These are phyloP conservation scores for Rhodosporidiobolus sp. DNA, from an alignment of 768 basidiomycete genomes.

Conservation along the genomic window DNA sequence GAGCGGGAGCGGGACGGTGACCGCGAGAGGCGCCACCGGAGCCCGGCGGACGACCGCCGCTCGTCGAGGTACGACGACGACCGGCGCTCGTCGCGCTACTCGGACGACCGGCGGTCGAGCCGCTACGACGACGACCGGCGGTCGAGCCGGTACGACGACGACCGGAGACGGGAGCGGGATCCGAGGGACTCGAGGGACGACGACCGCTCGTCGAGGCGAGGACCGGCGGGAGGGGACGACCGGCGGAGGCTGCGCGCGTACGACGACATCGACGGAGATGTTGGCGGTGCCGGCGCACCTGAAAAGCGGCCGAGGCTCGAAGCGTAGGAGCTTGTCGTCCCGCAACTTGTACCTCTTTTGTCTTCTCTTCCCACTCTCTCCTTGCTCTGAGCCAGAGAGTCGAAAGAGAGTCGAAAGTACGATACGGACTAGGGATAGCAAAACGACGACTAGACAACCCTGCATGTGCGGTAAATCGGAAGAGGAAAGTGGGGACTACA, in stretches of 20 bases:
- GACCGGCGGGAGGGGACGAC: background rate
- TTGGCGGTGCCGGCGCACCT: background rate
- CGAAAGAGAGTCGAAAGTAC: too few relatives aligned
- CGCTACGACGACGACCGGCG: background rate
- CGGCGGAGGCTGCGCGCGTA: conserved; percentile 12
- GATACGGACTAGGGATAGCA: too few relatives aligned
- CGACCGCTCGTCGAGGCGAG: conserved; percentile 1
- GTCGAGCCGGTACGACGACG: conserved; percentile 15
- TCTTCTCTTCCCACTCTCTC: too few relatives aligned
- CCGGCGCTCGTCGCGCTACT: background rate
- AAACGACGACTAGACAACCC: too few relatives aligned
- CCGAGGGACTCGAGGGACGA: conserved; percentile 11
- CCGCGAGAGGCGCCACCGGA: too few relatives aligned
- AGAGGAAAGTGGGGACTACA: too few relatives aligned
- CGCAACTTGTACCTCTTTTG: background rate
- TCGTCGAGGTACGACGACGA: conserved; percentile 28
- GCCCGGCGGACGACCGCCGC: background rate
- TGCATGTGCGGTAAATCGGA: too few relatives aligned
- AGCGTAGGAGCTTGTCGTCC: background rate
- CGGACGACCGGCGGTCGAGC: background rate
- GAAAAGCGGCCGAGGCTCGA: conserved; percentile 17
- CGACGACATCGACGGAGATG: conserved; percentile 22
- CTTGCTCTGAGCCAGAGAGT: too few relatives aligned
- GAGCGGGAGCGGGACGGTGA: conserved; percentile 56
- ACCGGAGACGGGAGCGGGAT: conserved; percentile 11